Base-by-base conservation (phyloP, 176 grass and related monocot genomes). In the Coix lacrymajobi region DNA sequence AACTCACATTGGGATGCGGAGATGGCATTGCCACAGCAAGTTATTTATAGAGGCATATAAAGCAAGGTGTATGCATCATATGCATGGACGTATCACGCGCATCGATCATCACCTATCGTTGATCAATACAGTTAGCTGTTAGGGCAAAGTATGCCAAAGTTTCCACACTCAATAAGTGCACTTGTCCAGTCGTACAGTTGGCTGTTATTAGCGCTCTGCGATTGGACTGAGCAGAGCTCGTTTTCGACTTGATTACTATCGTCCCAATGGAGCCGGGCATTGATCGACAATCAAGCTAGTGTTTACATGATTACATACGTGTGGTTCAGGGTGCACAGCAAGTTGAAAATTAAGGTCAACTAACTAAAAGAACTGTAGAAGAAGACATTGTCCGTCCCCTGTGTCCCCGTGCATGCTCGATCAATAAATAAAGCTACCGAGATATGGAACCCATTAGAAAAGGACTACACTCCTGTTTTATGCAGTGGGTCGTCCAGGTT, bases 41-140 rank as follows among this genome's bases (percentile, higher is more conserved):
- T 0, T 88, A 88, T 71, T 88, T 88, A 79, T 88, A 88, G 41
- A 71, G 15, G 15, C 7, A 43, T 29, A 17, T 29, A 17, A 9
- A 11, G 51, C 0, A 44, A 11, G 8, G 33, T 6, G 11, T 62
- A 24, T 58, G 57, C 19, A 22, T 6, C 3, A 2, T 4, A 25
- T 79, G 77, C 58, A 81, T 31, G 44, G 29, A 48, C 24, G 22
- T 22, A 39, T 33, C 40, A 30, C 29, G 29, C n/a, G n/a, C n/a
- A n/a, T n/a, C n/a, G 2, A n/a, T 11, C 7, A 28, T 16, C 39
- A 7, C 46, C 25, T 77, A 44, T 29, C 64, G 22, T 69, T 2
- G 14, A 37, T 13, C 1, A 11, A 31, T n/a, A n/a, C n/a, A n/a
- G n/a, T n/a, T n/a, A n/a, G n/a, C n/a, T n/a, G n/a, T n/a, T n/a